Base-by-base conservation (phyloP, 2,329 filamentous ascomycete genomes). In the Simplicillium aogashimaense region DNA sequence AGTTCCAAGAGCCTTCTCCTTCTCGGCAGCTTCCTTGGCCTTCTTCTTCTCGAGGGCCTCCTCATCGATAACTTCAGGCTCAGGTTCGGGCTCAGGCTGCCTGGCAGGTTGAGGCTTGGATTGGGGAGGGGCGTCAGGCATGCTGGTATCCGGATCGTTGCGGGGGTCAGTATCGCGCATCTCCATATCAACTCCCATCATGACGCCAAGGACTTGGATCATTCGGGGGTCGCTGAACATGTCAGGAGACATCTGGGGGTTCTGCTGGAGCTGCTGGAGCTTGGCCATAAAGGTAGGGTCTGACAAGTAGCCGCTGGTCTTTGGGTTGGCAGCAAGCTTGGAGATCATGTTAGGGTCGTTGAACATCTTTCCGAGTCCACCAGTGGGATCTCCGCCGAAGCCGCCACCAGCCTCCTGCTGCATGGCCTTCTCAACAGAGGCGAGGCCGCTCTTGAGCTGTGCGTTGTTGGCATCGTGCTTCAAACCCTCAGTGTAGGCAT, bases 291-390 rank as follows among this genome's bases (percentile, higher is more conserved):
- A 98, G 20, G 78, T 69, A 9, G 82, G 74, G 56, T 98, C 92
- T 43, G 78, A 82, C 28, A 98, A 79, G 53, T 84, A 78, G 11
- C 71, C 61, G 48, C 83, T 81, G 10, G 94, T 98, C 78, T 97
- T 97, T 47, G 94, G 92, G 70, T 97, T 97, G 53, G 67, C 76
- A 47, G 89, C 88, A 43, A 98, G 81, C 71, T 98, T 98, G 60
- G 86, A 76, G 47, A 94, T 72, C 50, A 98, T 69, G 55, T 88
- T 78, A 14, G 92, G 92, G 60, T 98, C 94, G 59, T 78, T 90
- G 74, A 98, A 97, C 75, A 98, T 89, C 58, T 80, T 77, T 50
- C 85, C 86, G n/a, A 98, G 70, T 35, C 88, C 87, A 40, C 76
- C 85, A 30, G 69, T 72, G 7, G 84, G 81, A 54, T 89, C 82